A percentile compares a stretch with the other conserved stretches of the same genome.
These are phyloP conservation scores for Gossypioides kirkii DNA, from an alignment of 345 rosid species.

Conservation along the genomic window DNA sequence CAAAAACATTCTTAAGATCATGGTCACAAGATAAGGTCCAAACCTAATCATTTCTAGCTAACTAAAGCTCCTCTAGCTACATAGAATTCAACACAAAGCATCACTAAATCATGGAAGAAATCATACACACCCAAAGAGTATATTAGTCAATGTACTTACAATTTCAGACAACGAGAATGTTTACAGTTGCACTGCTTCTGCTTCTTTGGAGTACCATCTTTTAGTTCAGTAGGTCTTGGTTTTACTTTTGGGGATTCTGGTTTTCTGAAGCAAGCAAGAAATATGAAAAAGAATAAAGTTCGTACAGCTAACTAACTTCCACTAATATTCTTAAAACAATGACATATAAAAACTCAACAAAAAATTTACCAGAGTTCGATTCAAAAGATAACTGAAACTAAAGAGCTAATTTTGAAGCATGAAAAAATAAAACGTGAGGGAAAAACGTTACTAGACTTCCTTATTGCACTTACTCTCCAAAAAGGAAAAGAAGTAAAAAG, in stretches of 20 bases:
- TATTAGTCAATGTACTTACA: conserved; percentile 46
- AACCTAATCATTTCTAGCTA: background rate
- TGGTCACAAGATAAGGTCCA: background rate
- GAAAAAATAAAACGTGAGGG: background rate
- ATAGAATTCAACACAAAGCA: background rate
- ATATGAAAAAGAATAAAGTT: background rate
- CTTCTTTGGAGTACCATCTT: conserved; percentile 94
- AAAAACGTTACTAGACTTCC: background rate
- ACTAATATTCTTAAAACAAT: background rate
- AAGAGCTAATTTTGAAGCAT: background rate
- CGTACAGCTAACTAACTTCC: background rate
- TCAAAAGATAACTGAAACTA: background rate
- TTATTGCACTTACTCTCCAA: background rate
- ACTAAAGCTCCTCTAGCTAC: background rate
- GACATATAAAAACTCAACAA: background rate
- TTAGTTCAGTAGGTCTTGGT: conserved; percentile 59
- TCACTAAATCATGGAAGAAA: background rate
- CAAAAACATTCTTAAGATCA: background rate
- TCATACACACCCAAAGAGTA: background rate
- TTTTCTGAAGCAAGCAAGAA: conserved; percentile 39
- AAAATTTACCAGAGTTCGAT: background rate
- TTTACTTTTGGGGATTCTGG: conserved; percentile 84
- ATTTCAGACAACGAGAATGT: conserved; percentile 96
- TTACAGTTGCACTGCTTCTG: conserved; percentile 96
- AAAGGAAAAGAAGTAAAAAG: background rate